Base-by-base conservation (phyloP, 345 rosid genomes). In the Eutrema japonicum region DNA sequence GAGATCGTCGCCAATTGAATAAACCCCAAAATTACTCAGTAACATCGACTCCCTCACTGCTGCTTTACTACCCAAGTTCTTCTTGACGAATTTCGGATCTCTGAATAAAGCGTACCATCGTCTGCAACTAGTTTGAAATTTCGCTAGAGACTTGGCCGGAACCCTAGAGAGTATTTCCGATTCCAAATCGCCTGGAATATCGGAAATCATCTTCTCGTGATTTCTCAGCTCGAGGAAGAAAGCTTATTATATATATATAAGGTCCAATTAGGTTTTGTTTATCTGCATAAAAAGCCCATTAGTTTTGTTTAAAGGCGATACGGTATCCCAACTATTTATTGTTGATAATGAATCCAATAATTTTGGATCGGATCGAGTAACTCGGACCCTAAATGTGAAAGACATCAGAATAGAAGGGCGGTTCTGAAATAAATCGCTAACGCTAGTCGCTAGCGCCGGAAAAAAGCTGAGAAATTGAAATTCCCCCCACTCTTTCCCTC, bases 381-480 rank as follows among this genome's bases (percentile, higher is more conserved):
- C 26, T 22, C 26, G 26, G 26, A 22, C 26, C 26, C 26, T 22
- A 22, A 74, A 67, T 74, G 16, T n/a, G 30, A 2, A 45, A 65
- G 32, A 33, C 1, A 22, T 33, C 2, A 59, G 0, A 66, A 42
- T 3, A 50, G 5, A 33, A 14, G 68, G 73, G 37, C 0, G 18
- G n/a, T 42, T 58, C 4, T 57, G 53, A 56, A 58, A 49, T 48
- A 58, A 74, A 50, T 46, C 42, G 42, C 36, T 12, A 33, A 45
- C 9, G 50, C 29, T 52, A 57, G 1, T 47, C 9, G 50, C 29
- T 52, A 57, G 1, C 54, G 68, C 73, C 62, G 68, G 68, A 8
- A 60, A 67, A 50, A 32, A 37, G 7, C 6, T 12, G 13, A 66
- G 73, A 74, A 59, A 49, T 26, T 49, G 73, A 48, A 65, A 18